Conservation (phyloP, 805 yeast genomes). For the Myxozyma mucilagina region DNA sequence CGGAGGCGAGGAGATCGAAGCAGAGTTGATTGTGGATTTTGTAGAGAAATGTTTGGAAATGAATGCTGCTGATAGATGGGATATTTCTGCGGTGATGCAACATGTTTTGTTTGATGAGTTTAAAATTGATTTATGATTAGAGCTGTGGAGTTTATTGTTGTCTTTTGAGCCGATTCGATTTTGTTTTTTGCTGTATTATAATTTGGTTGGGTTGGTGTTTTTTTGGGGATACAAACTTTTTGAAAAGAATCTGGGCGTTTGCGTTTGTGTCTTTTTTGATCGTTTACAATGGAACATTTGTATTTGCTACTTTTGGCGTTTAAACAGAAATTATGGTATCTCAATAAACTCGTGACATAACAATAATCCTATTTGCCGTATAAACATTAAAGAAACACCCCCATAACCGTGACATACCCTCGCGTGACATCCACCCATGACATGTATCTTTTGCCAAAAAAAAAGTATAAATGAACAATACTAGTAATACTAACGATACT, state of each 20-base stretch:
- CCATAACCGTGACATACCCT: no score
- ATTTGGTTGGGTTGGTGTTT: not conserved
- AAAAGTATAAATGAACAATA: not conserved
- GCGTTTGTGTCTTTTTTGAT: no score
- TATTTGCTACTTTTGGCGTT: no score
- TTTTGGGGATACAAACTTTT: no score
- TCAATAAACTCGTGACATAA: no score
- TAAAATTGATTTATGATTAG: not conserved
- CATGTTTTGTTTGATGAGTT: slow-evolving; percentile 20
- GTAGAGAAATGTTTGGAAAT: slow-evolving; percentile 56
- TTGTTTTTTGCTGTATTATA: not conserved
- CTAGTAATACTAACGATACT: not conserved
- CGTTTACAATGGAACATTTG: no score
- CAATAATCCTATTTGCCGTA: no score
- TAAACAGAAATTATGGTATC: no score
- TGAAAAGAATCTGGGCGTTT: no score
- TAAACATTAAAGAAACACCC: no score
- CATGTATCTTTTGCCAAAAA: not conserved
- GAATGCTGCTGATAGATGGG: slow-evolving; percentile 55
- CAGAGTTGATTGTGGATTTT: slow-evolving; percentile 38
- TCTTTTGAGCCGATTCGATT: not conserved
- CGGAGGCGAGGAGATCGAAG: not conserved
- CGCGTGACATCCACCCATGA: no score
- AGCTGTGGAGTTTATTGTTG: not conserved
- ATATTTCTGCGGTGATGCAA: slow-evolving; percentile 44